Conservation (phyloP, 1,139 yeast species). For the Magnusiomyces tetraspermus region DNA sequence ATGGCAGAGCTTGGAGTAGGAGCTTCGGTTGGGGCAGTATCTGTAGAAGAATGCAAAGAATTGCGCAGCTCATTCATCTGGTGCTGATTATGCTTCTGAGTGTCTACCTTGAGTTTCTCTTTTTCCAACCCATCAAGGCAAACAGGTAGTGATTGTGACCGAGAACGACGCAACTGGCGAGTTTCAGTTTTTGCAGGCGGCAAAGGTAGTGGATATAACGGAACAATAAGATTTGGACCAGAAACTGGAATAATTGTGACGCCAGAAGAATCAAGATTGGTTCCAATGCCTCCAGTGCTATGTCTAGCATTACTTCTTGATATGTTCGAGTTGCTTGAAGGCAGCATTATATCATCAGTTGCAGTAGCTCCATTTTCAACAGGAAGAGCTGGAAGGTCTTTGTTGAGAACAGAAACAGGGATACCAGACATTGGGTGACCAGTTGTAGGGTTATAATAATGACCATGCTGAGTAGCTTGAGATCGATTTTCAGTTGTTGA, state of each 20-base stretch:
- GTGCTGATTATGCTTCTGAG: not conserved
- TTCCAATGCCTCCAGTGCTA: not conserved
- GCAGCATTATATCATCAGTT: not conserved
- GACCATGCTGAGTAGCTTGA: constrained; percentile 3
- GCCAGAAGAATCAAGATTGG: not conserved
- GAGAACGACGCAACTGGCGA: constrained; percentile 14
- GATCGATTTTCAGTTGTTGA: not conserved
- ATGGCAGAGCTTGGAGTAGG: constrained; percentile 5
- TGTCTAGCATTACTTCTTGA: not conserved
- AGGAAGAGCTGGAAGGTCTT: constrained; percentile 12
- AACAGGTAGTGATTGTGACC: constrained; percentile 9
- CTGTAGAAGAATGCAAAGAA: not conserved
- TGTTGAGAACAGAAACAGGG: constrained; percentile 8
- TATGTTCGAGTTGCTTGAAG: not conserved
- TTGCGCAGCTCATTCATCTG: not conserved
- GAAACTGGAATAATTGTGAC: constrained; percentile 7
- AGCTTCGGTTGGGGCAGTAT: not conserved
- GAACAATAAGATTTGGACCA: constrained; percentile 9
- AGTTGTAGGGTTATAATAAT: not conserved
- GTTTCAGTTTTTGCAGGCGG: constrained; percentile 16
- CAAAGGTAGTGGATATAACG: constrained; percentile 17
- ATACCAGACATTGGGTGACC: not conserved
- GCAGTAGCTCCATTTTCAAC: constrained; percentile 8
- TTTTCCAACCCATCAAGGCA: constrained; percentile 8
- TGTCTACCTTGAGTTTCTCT: not conserved